Percentiles rank a stretch among this genome's conserved stretches.
phyloP scores from a whole-genome alignment of 768 basidiomycete species.

The Tricholoma sp. region DNA sequence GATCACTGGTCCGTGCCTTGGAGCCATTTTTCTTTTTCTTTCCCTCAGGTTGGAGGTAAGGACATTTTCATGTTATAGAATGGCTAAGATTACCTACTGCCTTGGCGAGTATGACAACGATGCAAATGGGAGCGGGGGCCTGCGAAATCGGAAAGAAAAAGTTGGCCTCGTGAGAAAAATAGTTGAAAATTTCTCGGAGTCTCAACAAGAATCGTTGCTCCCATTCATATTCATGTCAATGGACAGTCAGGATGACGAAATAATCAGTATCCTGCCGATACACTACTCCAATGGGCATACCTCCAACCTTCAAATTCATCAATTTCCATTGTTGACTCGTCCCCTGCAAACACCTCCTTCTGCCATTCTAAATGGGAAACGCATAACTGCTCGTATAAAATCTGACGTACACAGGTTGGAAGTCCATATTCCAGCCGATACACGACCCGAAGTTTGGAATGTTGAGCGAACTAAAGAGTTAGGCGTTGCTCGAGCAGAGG shows the following conservation, averaged over 20 bases:
- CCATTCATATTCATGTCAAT: conserved; percentile 2
- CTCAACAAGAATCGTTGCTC: no score
- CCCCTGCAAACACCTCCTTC: conserved; percentile 76
- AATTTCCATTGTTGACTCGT: conserved; percentile 72
- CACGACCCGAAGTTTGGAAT: conserved; percentile 78
- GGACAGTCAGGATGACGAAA: conserved; percentile 46
- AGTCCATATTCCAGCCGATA: conserved; percentile 79
- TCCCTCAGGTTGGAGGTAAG: background rate
- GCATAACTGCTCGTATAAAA: conserved; percentile 70
- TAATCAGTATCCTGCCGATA: conserved; percentile 66
- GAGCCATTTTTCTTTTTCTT: conserved; percentile 10
- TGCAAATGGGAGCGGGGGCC: no score
- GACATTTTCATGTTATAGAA: background rate
- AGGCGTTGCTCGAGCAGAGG: conserved; percentile 61
- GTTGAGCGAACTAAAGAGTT: conserved; percentile 60
- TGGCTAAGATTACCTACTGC: background rate
- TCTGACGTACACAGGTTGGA: conserved; percentile 58
- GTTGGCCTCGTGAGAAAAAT: no score
- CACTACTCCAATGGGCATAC: conserved; percentile 59
- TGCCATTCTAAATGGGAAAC: conserved; percentile 66
- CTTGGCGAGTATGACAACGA: no score
- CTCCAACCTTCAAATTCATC: conserved; percentile 70
- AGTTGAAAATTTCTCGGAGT: no score
- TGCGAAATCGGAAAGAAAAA: no score
- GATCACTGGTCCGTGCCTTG: conserved; percentile 50